Base-by-base conservation (phyloP, 2,329 filamentous ascomycete species). In the Colletotrichum sublineola region DNA sequence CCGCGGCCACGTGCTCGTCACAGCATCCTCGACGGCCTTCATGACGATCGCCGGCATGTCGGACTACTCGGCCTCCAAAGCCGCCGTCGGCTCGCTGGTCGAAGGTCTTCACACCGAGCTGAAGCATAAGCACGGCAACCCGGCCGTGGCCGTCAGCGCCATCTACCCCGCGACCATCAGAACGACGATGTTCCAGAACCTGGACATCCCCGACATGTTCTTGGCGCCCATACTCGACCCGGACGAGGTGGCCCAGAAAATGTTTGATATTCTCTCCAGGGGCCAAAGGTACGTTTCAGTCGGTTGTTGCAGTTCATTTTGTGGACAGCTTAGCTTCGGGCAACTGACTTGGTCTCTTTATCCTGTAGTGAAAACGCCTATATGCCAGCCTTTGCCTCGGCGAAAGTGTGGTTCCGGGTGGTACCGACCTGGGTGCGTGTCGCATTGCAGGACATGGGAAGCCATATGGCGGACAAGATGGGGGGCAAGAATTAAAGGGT, bases 1-100 rank as follows among this genome's bases (percentile, higher is more conserved):
- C 78, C 89, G 91, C 79, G 89, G 90, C 29, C 89, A 90, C 82
- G 77, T 91, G 56, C 86, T 91, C 55, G 90, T 88, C 1, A 84
- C 91, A 33, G 87, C 90, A 9, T 77, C 76, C 1, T 81, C 87
- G 55, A 89, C 89, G 0, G 86, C 85, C 29, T 90, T 86, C 77
- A 73, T 87, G 11, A 81, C 86, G 7, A 84, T 87, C 0, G 86
- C 89, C 1, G 84, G 84, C 67, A 86, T 91, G 81, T 86, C 89
- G 12, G 89, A 92, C 78, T 92, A 92, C 79, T 82, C 83, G 0
- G 84, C 87, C 3, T 86, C 84, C 64, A 92, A 92, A 80, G 84
- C 89, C 2, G 89, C 88, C 0, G 85, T 88, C 0, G 77, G 90
- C 1, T 80, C 86, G 12, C 89, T 92, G 80, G 89, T 92, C 76